Conservation (phyloP, 2,329 filamentous ascomycete species). For the Celoporthe dispersa region DNA sequence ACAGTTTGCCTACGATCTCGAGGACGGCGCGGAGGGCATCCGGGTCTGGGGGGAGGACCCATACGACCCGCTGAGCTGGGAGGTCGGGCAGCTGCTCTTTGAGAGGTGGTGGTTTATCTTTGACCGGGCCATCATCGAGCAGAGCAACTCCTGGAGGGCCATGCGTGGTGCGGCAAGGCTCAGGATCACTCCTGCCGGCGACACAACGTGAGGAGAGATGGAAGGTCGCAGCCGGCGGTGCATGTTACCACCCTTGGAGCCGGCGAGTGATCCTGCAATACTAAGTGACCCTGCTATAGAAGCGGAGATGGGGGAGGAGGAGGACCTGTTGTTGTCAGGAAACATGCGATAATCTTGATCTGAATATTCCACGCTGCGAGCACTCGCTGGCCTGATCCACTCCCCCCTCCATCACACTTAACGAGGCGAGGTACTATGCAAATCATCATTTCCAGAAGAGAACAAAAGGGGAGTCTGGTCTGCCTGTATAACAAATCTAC, state of each 20-base stretch:
- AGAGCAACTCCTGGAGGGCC: slow-evolving; percentile 56
- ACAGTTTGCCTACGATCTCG: slow-evolving; percentile 60
- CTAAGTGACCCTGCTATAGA: neutral
- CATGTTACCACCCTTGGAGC: neutral
- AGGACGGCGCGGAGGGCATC: slow-evolving; percentile 47
- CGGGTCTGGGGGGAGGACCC: slow-evolving; percentile 54
- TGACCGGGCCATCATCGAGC: slow-evolving; percentile 56
- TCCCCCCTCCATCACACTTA: neutral
- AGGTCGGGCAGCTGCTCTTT: slow-evolving; percentile 62
- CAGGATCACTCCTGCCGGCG: slow-evolving; percentile 1
- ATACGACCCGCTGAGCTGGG: slow-evolving; percentile 55
- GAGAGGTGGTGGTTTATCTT: slow-evolving; percentile 66
- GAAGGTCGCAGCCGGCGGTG: neutral
- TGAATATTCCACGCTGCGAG: neutral
- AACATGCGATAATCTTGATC: neutral
- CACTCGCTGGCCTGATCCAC: neutral
- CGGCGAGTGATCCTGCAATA: no score
- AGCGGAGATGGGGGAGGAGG: neutral
- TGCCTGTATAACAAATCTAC: neutral
- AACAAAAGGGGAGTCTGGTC: neutral
- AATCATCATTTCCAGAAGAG: neutral
- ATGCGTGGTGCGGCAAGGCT: slow-evolving; percentile 46
- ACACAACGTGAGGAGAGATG: neutral
- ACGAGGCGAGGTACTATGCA: neutral
- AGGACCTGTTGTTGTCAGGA: neutral